phyloP scores from a whole-genome alignment of 1,139 yeast species.

The Taphrina communis region DNA sequence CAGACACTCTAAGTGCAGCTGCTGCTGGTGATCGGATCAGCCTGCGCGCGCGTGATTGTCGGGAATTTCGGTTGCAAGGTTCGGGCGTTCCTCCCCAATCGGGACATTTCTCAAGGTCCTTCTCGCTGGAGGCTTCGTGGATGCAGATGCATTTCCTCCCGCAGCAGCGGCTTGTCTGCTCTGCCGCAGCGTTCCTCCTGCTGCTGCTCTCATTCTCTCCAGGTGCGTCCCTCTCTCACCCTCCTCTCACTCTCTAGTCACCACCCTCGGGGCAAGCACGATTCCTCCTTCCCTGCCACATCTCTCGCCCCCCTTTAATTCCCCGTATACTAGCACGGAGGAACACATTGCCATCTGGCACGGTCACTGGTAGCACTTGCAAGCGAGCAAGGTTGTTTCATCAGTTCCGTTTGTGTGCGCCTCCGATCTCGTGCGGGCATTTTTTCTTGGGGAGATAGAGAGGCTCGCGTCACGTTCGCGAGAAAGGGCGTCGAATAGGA shows the following conservation, averaged over 20 bases:
- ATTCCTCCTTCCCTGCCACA: not conserved
- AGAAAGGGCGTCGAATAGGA: not conserved
- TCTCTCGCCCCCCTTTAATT: not conserved
- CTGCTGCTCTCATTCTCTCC: conserved; percentile 16
- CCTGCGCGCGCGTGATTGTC: not conserved
- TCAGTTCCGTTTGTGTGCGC: not conserved
- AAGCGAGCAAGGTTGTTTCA: not conserved
- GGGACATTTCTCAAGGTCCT: too few species aligned
- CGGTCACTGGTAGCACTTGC: not conserved
- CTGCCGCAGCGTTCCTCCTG: not conserved
- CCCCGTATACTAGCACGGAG: not conserved
- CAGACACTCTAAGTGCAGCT: too few species aligned
- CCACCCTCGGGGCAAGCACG: not conserved
- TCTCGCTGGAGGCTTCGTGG: not conserved
- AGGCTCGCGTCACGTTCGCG: conserved; percentile 8
- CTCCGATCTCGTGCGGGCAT: conserved; percentile 5
- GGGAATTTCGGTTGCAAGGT: not conserved
- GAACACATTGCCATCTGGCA: not conserved
- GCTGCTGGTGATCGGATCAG: too few species aligned
- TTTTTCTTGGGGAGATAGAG: not conserved
- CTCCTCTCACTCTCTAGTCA: not conserved
- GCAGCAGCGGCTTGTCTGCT: conserved; percentile 11
- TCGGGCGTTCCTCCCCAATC: too few species aligned
- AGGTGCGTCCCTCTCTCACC: conserved; percentile 15
- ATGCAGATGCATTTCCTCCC: conserved; percentile 14